phyloP scores from a whole-genome alignment of 2,329 filamentous ascomycete species.

The Cordyceps militaris region DNA sequence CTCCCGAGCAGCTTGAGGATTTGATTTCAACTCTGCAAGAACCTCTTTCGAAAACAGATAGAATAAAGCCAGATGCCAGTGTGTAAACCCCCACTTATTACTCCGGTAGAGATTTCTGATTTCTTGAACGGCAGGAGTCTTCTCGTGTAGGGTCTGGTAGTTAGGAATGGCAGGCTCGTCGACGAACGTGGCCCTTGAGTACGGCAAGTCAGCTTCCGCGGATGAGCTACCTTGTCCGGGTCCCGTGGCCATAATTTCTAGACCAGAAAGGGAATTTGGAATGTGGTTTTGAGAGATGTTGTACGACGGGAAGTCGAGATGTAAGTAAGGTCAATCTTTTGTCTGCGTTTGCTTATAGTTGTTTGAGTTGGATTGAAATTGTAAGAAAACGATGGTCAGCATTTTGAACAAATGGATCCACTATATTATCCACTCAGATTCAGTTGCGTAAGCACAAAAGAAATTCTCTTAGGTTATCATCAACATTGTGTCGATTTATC shows the following conservation, averaged over 20 bases:
- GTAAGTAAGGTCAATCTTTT: neutral
- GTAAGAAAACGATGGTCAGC: too few relatives aligned
- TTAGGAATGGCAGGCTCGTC: neutral
- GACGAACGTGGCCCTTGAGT: neutral
- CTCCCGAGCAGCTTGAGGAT: neutral
- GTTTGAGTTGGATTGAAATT: neutral
- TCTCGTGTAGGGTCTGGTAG: neutral
- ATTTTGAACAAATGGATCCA: too few relatives aligned
- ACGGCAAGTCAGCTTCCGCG: neutral
- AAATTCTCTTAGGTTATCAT: too few relatives aligned
- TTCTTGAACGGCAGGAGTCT: neutral
- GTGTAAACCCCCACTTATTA: neutral
- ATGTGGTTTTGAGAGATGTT: neutral
- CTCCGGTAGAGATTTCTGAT: neutral
- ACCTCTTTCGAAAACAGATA: neutral
- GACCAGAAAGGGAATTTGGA: neutral
- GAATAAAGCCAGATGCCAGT: neutral
- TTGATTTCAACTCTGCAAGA: neutral
- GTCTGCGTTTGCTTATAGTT: neutral
- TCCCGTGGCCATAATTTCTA: neutral
- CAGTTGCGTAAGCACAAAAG: too few relatives aligned
- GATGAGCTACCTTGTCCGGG: neutral
- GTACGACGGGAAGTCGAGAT: neutral
- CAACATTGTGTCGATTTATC: too few relatives aligned
- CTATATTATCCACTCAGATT: too few relatives aligned